Evolutionary conservation across 805 yeast species (phyloP), one percentile per base, ranked within the genome.

Genomic region (Lachancea quebecensis): DNA sequence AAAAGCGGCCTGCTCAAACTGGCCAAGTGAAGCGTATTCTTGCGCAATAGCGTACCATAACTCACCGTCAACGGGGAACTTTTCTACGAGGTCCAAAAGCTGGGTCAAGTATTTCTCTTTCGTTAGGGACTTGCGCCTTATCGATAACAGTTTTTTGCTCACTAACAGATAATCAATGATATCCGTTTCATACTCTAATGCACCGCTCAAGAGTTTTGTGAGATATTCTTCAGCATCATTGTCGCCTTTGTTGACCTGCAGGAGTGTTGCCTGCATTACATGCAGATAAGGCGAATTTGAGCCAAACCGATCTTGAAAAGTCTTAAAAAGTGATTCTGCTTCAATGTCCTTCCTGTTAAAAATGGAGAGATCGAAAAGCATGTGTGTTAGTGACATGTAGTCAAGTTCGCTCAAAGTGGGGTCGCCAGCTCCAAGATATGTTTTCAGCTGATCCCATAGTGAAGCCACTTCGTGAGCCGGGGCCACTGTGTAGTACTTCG

Each of bases 21-120:
- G 79, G 1, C 89, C 89, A 8, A 73, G 49, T 11, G 67, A 60
- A 18, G 64, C 64, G 59, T 91, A 91, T n/a, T 75, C 68, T 32
- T 78, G 77, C 3, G 80, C 83, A 45, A 89, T 69, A 62, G 86
- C 95, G 39, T 79, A 72, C 95, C 95, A 88, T 2, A 84, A 68
- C 50, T 83, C 80, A 2, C 77, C 68, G 62, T 93, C 98, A 16
- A 81, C 61, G 1, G 97, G 96, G 53, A 62, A 61, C 45, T 59
- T 55, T 25, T 65, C 67, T 16, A 56, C 45, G 16, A 65, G 39
- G 10, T 50, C 44, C 17, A 55, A 38, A 27, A 60, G 40, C 31
- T 52, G 50, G 9, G 51, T 48, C 6, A 59, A 15, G 8, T 46
- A 45, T 38, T 51, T 44, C 38, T 56, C 57, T 12, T 46, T 48